These are phyloP conservation scores for Mimosa pudica DNA, from an alignment of 306 rosid genomes.

Conservation along the genomic window DNA sequence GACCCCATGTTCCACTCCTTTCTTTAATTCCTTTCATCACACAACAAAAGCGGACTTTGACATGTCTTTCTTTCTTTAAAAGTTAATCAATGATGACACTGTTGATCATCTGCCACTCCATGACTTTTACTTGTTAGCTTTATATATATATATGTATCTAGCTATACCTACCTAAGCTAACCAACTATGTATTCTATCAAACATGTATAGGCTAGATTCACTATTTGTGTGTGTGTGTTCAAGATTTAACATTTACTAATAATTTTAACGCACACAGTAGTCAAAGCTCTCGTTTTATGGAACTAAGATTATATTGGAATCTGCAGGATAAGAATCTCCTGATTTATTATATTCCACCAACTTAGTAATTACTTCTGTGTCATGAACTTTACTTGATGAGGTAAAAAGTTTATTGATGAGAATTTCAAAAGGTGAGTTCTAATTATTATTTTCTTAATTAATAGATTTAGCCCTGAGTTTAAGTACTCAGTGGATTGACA, in stretches of 20 bases:
- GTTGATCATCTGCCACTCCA: not conserved
- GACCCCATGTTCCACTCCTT: conserved; percentile 34
- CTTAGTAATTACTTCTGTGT: not conserved
- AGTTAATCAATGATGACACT: not conserved
- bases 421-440: not conserved
- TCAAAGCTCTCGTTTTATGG: not conserved
- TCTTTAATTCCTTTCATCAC: conserved; percentile 30
- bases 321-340: not conserved
- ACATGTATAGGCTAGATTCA: not conserved
- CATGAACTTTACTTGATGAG: not conserved
- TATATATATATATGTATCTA: not conserved
- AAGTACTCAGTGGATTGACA: not conserved
- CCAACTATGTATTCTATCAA: not conserved
- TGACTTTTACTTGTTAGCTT: not conserved
- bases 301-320: not conserved
- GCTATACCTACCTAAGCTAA: not conserved
- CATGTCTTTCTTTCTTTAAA: conserved; percentile 27
- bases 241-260: not conserved
- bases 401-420: not conserved
- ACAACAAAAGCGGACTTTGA: conserved; percentile 32
- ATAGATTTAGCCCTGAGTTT: not conserved
- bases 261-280: not conserved
- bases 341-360: not conserved
- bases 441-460: not conserved
- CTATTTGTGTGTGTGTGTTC: not conserved